These are phyloP conservation scores for Penicillium odoratum DNA, from an alignment of 495 filamentous ascomycete genomes.

Conservation along the genomic window DNA sequence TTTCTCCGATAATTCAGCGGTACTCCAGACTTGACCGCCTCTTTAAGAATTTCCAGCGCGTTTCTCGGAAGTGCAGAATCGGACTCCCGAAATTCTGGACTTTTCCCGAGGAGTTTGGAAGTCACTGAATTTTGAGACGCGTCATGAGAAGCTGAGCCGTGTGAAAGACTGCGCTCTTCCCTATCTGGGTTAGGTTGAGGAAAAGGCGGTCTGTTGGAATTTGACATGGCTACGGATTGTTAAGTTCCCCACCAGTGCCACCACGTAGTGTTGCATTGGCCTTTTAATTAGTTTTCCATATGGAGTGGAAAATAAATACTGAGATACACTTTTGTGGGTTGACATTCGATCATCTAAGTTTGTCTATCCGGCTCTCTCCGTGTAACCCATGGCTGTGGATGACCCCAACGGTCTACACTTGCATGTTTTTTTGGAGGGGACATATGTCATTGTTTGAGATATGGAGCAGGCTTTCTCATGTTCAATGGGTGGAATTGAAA, in stretches of 20 bases:
- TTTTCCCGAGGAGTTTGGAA: neutral
- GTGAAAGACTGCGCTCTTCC: constrained; percentile 12
- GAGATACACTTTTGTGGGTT: constrained; percentile 18
- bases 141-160: constrained; percentile 22
- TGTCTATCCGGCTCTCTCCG: constrained; percentile 30
- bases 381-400: constrained; percentile 11
- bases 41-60: constrained; percentile 25
- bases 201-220: constrained; percentile 23
- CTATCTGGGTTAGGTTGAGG: constrained; percentile 6
- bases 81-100: too few relatives aligned
- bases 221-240: neutral
- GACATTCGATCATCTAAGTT: constrained; percentile 17
- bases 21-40: constrained; percentile 17
- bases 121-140: constrained; percentile 11
- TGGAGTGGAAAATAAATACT: neutral
- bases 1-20: constrained; percentile 15
- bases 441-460: constrained; percentile 9
- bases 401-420: constrained; percentile 16
- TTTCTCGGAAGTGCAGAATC: constrained; percentile 23
- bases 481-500: neutral
- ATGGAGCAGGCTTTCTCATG: neutral
- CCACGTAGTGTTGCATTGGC: constrained; percentile 24
- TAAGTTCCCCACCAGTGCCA: constrained; percentile 14
- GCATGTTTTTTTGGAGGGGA: neutral
- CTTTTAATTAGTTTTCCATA: constrained; percentile 5